Base-by-base conservation (phyloP, 257 asterid genomes). In the Echites panduratus region DNA sequence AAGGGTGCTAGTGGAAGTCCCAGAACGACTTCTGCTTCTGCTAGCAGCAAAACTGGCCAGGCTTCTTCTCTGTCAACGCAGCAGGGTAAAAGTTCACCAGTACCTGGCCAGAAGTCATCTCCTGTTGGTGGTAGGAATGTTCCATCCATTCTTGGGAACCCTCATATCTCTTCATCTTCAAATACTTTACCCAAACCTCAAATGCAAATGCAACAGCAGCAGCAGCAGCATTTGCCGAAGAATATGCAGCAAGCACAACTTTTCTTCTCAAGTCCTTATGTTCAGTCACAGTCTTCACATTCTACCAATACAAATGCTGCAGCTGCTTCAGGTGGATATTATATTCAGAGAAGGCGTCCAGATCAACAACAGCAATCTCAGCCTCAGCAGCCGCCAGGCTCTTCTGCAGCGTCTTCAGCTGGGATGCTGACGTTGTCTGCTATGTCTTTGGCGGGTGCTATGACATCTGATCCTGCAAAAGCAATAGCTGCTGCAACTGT, bases 1-100 rank as follows among this genome's bases (percentile, higher is more conserved):
- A 95, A 88, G 82, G 96, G 97, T 58, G 89, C 95, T 24, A 62
- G 89, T 85, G 96, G 93, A 64, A 94, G 99, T 75, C 98, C 98
- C 10, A 87, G 98, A 19, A 81, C 85, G 56, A 73, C 81, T 50
- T 80, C 97, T 0, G 77, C 91, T 68, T 75, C 96, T 38, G 79
- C 87, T 2, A 85, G 80, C 82, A 84, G 76, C 78, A 93, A 89
- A 81, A 71, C 76, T 6, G 80, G 86, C 66, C 96, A 87, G 66
- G 82, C 84, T 22, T 72, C 96, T 41, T 78, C 91, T 40, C 69
- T 88, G 75, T 80, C 96, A 4, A 58, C 88, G 0, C 96, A 89
- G 77, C 90, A 81, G 43, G 66, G 80, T 16, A 89, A 87, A 66
- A 86, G 84, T 71, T 77, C 84, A 8, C 63, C 96, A 0, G 70